These are phyloP conservation scores for Aspergillus clavatus DNA, from an alignment of 2,329 filamentous ascomycete genomes.

Conservation along the genomic window DNA sequence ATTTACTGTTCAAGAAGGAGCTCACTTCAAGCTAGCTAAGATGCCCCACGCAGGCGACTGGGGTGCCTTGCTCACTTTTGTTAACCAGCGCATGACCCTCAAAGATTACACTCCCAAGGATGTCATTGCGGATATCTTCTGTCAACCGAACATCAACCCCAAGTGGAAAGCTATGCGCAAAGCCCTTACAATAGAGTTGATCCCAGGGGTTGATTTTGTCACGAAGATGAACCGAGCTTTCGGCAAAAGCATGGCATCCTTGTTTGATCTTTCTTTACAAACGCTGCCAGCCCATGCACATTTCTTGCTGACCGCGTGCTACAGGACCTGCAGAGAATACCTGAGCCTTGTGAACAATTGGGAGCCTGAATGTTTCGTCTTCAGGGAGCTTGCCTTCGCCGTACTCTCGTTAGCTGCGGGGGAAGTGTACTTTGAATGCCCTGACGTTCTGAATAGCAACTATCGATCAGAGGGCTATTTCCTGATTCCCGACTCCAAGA, in stretches of 20 bases:
- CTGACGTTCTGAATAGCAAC: slow-evolving; percentile 4
- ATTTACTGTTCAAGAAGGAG: slow-evolving; percentile 10
- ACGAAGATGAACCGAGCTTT: background rate
- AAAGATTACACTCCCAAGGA: slow-evolving; percentile 4
- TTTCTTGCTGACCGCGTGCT: slow-evolving; percentile 4
- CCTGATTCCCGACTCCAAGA: slow-evolving; percentile 2
- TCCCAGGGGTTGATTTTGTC: background rate
- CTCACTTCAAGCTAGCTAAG: slow-evolving; percentile 6
- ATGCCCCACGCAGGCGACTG: slow-evolving; percentile 8
- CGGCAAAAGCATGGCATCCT: background rate
- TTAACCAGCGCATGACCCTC: slow-evolving; percentile 1
- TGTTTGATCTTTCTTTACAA: background rate
- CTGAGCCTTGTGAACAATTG: slow-evolving; percentile 11
- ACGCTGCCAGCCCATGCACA: slow-evolving; percentile 1
- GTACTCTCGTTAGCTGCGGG: slow-evolving; percentile 16
- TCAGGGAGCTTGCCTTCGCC: slow-evolving; percentile 16
- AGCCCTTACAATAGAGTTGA: slow-evolving; percentile 1
- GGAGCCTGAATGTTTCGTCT: slow-evolving; percentile 10
- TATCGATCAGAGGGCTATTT: slow-evolving; percentile 14
- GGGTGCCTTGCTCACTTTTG: slow-evolving; percentile 9
- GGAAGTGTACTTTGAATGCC: slow-evolving; percentile 8
- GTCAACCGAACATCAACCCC: slow-evolving; percentile 4
- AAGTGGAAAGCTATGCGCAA: background rate
- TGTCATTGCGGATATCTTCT: slow-evolving; percentile 8
- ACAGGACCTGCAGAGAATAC: background rate